These are phyloP conservation scores for Gyrodon lividus DNA, from an alignment of 768 basidiomycete genomes.

Conservation along the genomic window DNA sequence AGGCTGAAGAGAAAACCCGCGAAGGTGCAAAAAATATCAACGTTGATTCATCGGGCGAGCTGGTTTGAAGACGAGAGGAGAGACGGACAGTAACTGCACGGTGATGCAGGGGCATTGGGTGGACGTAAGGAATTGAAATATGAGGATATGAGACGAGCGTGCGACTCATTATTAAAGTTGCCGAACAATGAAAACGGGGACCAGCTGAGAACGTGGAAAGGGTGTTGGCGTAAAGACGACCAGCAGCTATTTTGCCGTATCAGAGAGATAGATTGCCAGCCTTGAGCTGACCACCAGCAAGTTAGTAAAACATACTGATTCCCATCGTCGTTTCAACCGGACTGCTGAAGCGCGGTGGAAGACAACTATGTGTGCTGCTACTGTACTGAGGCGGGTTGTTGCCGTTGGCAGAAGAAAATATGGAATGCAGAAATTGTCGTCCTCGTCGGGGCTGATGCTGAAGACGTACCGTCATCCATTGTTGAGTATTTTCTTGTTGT, in stretches of 20 bases:
- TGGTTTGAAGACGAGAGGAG: conserved; percentile 24
- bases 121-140: conserved; percentile 1
- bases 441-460: conserved; percentile 74
- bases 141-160: conserved; percentile 26
- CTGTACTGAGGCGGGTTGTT: conserved; percentile 30
- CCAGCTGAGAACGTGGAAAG: conserved; percentile 13
- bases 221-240: neutral
- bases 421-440: conserved; percentile 49
- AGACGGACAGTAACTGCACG: neutral
- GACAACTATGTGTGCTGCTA: conserved; percentile 31
- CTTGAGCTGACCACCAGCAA: conserved; percentile 34
- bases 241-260: conserved; percentile 9
- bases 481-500: conserved; percentile 34
- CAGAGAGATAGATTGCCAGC: conserved; percentile 26
- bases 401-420: conserved; percentile 40
- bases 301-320: conserved; percentile 18
- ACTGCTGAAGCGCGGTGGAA: conserved; percentile 32
- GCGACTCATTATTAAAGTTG: conserved; percentile 11
- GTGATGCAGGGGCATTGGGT: neutral
- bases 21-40: conserved; percentile 43
- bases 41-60: conserved; percentile 36
- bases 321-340: conserved; percentile 28
- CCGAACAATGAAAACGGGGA: conserved; percentile 8
- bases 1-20: conserved; percentile 54
- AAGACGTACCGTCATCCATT: conserved; percentile 77